Base-by-base conservation (phyloP, 768 basidiomycete genomes). In the Boletus tomentosulus region DNA sequence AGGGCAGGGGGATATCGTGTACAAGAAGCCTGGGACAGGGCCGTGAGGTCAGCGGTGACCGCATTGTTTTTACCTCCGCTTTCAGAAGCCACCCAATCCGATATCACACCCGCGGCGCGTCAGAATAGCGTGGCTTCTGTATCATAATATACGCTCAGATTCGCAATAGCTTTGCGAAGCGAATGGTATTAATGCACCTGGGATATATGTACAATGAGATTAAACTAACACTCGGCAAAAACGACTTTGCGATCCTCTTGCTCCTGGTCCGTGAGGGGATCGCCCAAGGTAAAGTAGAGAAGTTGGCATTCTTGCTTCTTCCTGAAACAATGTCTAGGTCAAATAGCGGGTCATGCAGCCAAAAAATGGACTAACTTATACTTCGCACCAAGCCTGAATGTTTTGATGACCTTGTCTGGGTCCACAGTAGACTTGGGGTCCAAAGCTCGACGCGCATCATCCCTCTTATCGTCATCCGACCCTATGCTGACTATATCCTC, bases 1-100 rank as follows among this genome's bases (percentile, higher is more conserved):
- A 76, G 85, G 41, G 91, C 83, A 22, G 92, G 91, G 9, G 92
- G 92, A 9, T 95, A 92, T 66, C 76, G 73, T 57, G 75, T 90
- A 4, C 84, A 89, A 56, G 88, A 94, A 66, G 89, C 87, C 42
- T 94, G 92, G 92, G 86, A 87, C 61, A 77, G 92, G 51, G 90
- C 89, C 12, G 66, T 95, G 53, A 74, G 86, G 53, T 82, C 69
- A 58, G 86, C 89, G 6, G 85, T 93, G 24, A 84, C 84, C 35
- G 89, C 82, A 1, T 66, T 94, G 56, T 88, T 89, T 56, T 63
- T 89, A 31, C 63, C 75, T 33, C 83, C 86, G 1, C 66, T 79
- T 33, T 65, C 69, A 38, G 79, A 73, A 30, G 2, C 24, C n/a
- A 44, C 57, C 24, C 53, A 53, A 42, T 25, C 53, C 15, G 52